Evolutionary conservation across 306 rosid species (phyloP), one percentile per base, ranked within the genome.

Genomic region (Oxytropis ochrocephala): DNA sequence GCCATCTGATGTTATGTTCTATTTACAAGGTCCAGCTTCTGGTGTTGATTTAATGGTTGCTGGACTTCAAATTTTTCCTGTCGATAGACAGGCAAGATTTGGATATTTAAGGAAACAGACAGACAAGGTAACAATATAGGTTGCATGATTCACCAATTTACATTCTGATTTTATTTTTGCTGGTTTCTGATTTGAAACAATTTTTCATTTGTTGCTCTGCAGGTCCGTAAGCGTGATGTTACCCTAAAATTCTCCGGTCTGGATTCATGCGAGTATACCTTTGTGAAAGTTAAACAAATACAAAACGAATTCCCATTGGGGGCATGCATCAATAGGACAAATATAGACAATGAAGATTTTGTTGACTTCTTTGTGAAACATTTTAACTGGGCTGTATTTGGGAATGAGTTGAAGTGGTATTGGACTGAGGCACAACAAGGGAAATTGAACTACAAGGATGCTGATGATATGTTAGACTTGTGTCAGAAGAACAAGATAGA

Each of bases 341-440:
- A 95, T 79, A 87, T 91, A 16, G 96, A 95, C 85, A 89, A 91
- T 5, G 96, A 95, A 80, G 99, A 95, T 78, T 91, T 89, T 73
- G 85, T 87, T 6, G 66, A 79, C 64, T 95, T 95, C 75, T 87
- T 91, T 8, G 63, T 76, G 71, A 85, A 87, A 67, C 84, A 91
- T 73, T 91, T 94, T 76, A 94, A 91, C 81, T 95, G 99, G 99
- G 96, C 95, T 11, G 96, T 85, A 54, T 95, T 95, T 71, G 99
- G 96, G 14, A 95, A 95, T 66, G 99, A 91, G 80, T 73, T 95
- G 81, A 95, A 95, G 80, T 95, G 96, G 99, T 84, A 84, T 60
- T 95, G 92, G 99, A 95, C 97, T 1, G 99, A 95, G 63, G 68
- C 95, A 19, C 95, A 91, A 8, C 75, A 77, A 51, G 99, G 97